A percentile compares a stretch with the other conserved stretches of the same genome.
Evolutionary conservation across 345 rosid genomes (phyloP).

Genomic region (Kandelia obovata): DNA sequence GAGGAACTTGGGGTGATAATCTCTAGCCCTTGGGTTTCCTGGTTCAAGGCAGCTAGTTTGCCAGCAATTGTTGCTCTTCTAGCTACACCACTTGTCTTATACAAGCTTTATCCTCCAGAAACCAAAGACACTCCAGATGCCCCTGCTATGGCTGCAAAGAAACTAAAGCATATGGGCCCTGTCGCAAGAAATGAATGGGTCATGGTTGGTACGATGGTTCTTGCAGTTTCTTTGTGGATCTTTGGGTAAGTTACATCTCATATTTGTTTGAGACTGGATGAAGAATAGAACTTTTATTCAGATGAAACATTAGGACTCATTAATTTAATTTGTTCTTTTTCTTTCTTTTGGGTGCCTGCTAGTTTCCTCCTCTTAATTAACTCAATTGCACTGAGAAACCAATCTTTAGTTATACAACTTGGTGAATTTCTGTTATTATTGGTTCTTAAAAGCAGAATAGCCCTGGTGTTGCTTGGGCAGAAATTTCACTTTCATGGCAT

Average conservation of each 20-base stretch:
- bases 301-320: background rate
- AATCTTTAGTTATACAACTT: background rate
- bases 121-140: constrained; percentile 91
- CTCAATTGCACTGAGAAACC: no score
- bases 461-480: background rate
- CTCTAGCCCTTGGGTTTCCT: constrained; percentile 83
- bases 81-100: constrained; percentile 70
- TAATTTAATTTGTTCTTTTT: background rate
- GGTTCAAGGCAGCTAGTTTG: constrained; percentile 93
- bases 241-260: constrained; percentile 53
- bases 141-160: constrained; percentile 82
- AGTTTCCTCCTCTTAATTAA: no score
- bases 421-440: background rate
- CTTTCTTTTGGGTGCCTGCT: no score
- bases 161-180: constrained; percentile 77
- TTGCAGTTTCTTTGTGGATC: constrained; percentile 91
- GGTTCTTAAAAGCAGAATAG: background rate
- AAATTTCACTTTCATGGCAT: no score
- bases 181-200: constrained; percentile 79
- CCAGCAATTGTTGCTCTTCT: constrained; percentile 74
- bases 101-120: constrained; percentile 94
- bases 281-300: background rate
- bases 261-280: background rate
- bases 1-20: constrained; percentile 88
- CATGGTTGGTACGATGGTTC: constrained; percentile 91